Percentiles rank a stretch among this genome's conserved stretches.
These are phyloP conservation scores for Debaryomyces sp. DNA, from an alignment of 1,139 yeast genomes.

Conservation along the genomic window DNA sequence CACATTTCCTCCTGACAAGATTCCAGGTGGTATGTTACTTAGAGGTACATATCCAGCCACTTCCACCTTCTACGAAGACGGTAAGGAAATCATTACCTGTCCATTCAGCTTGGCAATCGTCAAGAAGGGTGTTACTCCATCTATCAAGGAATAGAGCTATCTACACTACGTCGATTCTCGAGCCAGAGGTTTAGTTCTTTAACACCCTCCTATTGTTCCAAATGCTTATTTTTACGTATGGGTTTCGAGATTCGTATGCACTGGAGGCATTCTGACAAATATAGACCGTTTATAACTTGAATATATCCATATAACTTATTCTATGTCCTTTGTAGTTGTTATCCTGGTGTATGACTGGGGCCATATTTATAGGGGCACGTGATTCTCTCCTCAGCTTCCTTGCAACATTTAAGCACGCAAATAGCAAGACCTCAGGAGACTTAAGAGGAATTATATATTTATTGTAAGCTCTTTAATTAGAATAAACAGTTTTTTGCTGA, in stretches of 20 bases:
- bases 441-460: not conserved
- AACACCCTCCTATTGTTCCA: not conserved
- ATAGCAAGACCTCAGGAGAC: slow-evolving; percentile 9
- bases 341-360: not conserved
- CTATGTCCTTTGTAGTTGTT: not conserved
- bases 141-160: slow-evolving; percentile 14
- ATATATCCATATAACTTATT: not conserved
- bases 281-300: not conserved
- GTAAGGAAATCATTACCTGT: slow-evolving; percentile 25
- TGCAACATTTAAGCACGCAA: slow-evolving; percentile 9
- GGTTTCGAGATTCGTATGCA: not conserved
- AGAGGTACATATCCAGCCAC: slow-evolving; percentile 37
- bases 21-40: slow-evolving; percentile 38
- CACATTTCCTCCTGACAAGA: slow-evolving; percentile 31
- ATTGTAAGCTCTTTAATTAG: not conserved
- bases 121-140: slow-evolving; percentile 27
- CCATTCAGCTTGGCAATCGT: slow-evolving; percentile 33
- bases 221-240: not conserved
- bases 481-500: not conserved
- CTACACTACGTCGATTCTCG: slow-evolving; percentile 1
- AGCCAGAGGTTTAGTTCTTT: not conserved
- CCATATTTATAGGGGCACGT: not conserved
- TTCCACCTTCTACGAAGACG: slow-evolving; percentile 31
- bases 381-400: not conserved
- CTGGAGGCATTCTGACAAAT: not conserved